These are phyloP conservation scores for Penicillium flavigenum DNA, from an alignment of 495 filamentous ascomycete genomes.

Conservation along the genomic window DNA sequence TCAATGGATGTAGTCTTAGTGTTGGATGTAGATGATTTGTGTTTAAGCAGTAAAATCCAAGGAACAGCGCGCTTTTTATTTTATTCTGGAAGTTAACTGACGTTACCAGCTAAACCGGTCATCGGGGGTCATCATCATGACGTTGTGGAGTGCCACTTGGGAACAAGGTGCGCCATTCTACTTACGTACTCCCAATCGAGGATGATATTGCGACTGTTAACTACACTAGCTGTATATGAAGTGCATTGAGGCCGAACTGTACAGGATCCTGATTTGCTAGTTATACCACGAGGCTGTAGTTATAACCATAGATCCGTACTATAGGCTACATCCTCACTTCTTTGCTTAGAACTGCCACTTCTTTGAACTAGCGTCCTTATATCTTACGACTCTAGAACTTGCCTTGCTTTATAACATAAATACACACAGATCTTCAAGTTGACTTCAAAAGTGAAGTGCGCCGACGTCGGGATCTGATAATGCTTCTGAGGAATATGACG, in stretches of 20 bases:
- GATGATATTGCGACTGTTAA: not conserved
- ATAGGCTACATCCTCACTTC: not conserved
- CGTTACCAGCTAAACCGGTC: constrained; percentile 24
- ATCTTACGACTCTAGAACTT: not conserved
- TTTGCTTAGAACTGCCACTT: not conserved
- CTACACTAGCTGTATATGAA: not conserved
- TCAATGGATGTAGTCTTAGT: not conserved
- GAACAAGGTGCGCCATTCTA: not conserved
- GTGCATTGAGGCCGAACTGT: not conserved
- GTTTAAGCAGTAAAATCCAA: not conserved
- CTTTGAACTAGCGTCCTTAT: not conserved
- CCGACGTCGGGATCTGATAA: not conserved
- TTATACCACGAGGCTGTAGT: not conserved
- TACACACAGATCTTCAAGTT: not conserved
- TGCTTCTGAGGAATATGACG: constrained; percentile 10
- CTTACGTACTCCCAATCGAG: not conserved
- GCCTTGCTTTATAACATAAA: not conserved
- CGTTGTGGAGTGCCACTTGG: constrained; percentile 12
- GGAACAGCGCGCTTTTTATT: constrained; percentile 12
- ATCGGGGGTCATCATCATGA: constrained; percentile 30
- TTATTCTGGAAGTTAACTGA: constrained; percentile 10
- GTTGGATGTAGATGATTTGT: not conserved
- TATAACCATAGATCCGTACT: not conserved
- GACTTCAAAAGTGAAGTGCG: not conserved
- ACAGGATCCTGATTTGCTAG: not conserved